Base-by-base conservation (phyloP, 2,329 filamentous ascomycete genomes). In the Xylaria polymorpha region DNA sequence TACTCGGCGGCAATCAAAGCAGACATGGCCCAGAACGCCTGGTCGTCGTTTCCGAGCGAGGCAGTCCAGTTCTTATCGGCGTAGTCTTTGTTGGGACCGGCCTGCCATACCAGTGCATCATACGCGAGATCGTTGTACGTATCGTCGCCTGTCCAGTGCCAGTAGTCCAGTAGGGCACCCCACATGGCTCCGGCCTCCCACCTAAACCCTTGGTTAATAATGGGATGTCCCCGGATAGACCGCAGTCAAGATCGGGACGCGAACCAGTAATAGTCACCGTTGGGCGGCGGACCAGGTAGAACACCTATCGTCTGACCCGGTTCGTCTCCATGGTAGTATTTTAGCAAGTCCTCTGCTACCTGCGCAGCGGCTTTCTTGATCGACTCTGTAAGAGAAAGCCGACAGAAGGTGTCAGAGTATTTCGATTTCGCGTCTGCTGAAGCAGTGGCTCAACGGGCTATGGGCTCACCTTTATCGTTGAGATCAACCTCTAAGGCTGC, bases 1-100 rank as follows among this genome's bases (percentile, higher is more conserved):
- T 85, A 83, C 76, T 92, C 90, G 41, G 87, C 86, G 1, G 89
- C 89, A 18, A 85, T 83, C 75, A 92, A 85, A 12, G 86, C 88
- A 2, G 88, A 87, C 77, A 91, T 83, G 8, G 83, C 88, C 90
- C 90, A 91, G 76, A 91, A 91, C 7, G 86, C 83, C 77, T 88
- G 86, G 68, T 88, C 86, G 66, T 88, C 85, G 73, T 87, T 88
- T 63, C 85, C 85, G 48, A 81, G 74, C 5, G 78, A 77, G 8
- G 74, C 73, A 9, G 80, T 80, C 74, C 80, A 80, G 73, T 83
- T 84, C 14, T 70, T 67, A 5, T 85, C 84, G 81, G 83, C 84
- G 74, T 81, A 86, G 71, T 85, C 80, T 51, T 76, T 71, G 59
- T 83, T 77, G 4, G 80, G 78, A 4, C 84, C 84, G n/a, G 80